A percentile compares a stretch with the other conserved stretches of the same genome.
Conservation (phyloP, 495 filamentous ascomycete species). For the Hyaloscypha bicolor region DNA sequence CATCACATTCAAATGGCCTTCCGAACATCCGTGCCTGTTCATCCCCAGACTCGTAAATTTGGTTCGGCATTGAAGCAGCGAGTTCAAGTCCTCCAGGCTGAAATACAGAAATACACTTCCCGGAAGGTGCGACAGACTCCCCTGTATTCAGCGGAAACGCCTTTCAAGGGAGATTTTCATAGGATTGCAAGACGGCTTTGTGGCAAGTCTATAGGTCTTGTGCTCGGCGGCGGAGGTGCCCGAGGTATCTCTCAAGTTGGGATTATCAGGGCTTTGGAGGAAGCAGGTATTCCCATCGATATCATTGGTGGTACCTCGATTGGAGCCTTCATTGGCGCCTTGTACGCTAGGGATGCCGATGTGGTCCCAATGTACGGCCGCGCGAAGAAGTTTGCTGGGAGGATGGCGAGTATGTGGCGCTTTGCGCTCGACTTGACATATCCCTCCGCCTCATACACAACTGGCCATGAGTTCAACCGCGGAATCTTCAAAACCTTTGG, state of each 20-base stretch:
- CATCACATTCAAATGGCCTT: constrained; percentile 98
- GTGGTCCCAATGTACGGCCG: constrained; percentile 95
- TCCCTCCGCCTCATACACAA: constrained; percentile 92
- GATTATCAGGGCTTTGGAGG: constrained; percentile 92
- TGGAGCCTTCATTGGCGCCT: constrained; percentile 92
- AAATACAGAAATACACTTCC: constrained; percentile 97
- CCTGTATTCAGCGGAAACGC: constrained; percentile 85
- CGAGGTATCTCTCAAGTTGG: constrained; percentile 90
- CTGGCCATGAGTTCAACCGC: constrained; percentile 97
- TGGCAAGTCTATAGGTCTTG: constrained; percentile 91
- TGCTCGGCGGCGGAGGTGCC: constrained; percentile 91
- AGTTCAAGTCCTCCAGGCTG: constrained; percentile 92
- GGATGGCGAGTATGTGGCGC: constrained; percentile 97
- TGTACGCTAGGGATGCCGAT: constrained; percentile 96
- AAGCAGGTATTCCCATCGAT: constrained; percentile 95
- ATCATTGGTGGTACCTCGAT: constrained; percentile 97
- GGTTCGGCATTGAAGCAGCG: constrained; percentile 88
- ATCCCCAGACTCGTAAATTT: constrained; percentile 75
- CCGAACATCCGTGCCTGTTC: constrained; percentile 71
- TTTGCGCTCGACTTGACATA: constrained; percentile 96
- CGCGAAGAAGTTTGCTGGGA: constrained; percentile 94
- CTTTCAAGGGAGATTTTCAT: constrained; percentile 97
- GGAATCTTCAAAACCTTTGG: constrained; percentile 99
- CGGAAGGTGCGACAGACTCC: constrained; percentile 82
- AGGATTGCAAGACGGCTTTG: constrained; percentile 87